Percentiles rank a stretch among this genome's conserved stretches.
These are phyloP conservation scores for Vaccinium myrtillus DNA, from an alignment of 148 eudicot genomes.

Conservation along the genomic window DNA sequence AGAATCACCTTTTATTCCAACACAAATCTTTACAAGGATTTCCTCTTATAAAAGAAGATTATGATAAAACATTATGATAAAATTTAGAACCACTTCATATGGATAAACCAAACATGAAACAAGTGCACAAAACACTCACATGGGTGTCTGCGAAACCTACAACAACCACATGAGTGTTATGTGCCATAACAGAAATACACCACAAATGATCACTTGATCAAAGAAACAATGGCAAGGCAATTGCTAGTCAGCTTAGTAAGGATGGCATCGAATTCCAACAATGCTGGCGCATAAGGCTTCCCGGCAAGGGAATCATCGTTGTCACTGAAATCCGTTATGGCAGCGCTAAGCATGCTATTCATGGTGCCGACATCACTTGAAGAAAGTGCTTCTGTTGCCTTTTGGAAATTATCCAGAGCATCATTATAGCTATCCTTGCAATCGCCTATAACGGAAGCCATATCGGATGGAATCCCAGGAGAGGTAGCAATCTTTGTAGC, in stretches of 20 bases:
- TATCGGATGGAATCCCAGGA: neutral
- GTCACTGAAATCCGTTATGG: conserved; percentile 30
- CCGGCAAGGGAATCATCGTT: conserved; percentile 32
- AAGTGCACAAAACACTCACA: neutral
- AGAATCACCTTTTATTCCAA: neutral
- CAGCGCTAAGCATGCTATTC: conserved; percentile 45
- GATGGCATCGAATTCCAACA: conserved; percentile 13
- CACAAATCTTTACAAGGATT: neutral
- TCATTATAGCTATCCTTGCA: conserved; percentile 28
- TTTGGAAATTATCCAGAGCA: conserved; percentile 31
- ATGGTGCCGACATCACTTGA: conserved; percentile 30
- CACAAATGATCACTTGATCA: neutral
- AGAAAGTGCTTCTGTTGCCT: conserved; percentile 21
- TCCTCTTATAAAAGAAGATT: neutral
- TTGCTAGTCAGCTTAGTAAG: conserved; percentile 43
- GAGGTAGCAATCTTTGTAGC: neutral
- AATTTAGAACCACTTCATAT: neutral
- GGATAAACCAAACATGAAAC: neutral
- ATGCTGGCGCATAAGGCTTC: neutral
- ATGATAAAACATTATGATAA: neutral
- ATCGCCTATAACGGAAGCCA: conserved; percentile 12
- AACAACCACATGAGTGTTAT: neutral
- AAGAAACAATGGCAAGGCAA: conserved; percentile 38
- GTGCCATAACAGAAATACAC: neutral
- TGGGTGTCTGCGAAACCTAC: neutral